These are phyloP conservation scores for Aethionema arabicum DNA, from an alignment of 345 rosid species.

Conservation along the genomic window DNA sequence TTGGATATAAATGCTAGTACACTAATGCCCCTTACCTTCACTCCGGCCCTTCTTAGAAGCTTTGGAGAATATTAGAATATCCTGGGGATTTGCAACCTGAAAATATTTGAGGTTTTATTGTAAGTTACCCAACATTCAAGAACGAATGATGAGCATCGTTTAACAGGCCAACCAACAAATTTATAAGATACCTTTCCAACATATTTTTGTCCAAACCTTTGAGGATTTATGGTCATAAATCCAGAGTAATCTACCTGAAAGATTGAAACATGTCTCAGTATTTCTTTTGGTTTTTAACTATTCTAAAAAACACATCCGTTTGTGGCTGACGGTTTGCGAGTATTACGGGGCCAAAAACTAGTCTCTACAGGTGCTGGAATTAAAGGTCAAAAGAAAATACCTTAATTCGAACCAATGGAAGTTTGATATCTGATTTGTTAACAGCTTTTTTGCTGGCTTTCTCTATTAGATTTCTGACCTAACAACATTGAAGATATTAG, in stretches of 20 bases:
- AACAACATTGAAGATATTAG: slow-evolving; percentile 29
- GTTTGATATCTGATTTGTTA: slow-evolving; percentile 64
- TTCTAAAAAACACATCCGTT: slow-evolving; percentile 1
- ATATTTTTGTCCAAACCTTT: slow-evolving; percentile 96
- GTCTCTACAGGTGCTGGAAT: slow-evolving; percentile 17
- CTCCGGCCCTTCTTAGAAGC: slow-evolving; percentile 59
- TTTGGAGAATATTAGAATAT: slow-evolving; percentile 94
- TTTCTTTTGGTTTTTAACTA: slow-evolving; percentile 13
- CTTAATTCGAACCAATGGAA: slow-evolving; percentile 89
- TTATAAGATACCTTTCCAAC: slow-evolving; percentile 80
- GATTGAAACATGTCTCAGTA: slow-evolving; percentile 25
- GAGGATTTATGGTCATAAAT: slow-evolving; percentile 98
- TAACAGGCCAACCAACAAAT: slow-evolving; percentile 12
- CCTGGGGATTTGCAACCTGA: slow-evolving; percentile 99
- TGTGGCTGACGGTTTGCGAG: slow-evolving; percentile 10
- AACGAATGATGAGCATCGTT: slow-evolving; percentile 17
- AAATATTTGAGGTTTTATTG: slow-evolving; percentile 17
- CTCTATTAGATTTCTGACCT: slow-evolving; percentile 85
- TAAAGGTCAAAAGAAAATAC: slow-evolving; percentile 41
- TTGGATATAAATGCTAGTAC: neutral
- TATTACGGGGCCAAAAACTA: slow-evolving; percentile 12
- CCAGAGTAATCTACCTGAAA: slow-evolving; percentile 96
- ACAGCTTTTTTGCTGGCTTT: slow-evolving; percentile 59
- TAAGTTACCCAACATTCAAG: slow-evolving; percentile 21
- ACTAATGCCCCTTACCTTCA: slow-evolving; percentile 46